Base-by-base conservation (phyloP, 2,329 filamentous ascomycete species). In the Tolypocladium sp. region DNA sequence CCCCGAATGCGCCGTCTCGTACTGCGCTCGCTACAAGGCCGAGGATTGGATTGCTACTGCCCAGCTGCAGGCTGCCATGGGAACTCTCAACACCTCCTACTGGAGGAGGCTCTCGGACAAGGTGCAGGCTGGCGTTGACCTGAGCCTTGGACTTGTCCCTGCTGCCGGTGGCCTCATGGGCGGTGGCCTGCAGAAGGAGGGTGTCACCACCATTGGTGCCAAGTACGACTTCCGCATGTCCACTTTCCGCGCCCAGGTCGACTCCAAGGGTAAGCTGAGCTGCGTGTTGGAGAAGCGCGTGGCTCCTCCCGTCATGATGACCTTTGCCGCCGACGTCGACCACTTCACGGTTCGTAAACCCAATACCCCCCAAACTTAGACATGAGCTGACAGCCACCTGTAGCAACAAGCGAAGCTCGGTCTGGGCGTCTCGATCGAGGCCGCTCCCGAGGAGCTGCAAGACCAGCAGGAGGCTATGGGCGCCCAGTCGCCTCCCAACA, bases 141-240 rank as follows among this genome's bases (percentile, higher is more conserved):
- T 96, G 82, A 96, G 92, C 74, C 82, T 99, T 61, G 89, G 92
- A 64, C 88, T 96, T 66, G 86, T 86, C 38, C 80, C 84, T 35
- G 81, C 84, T 58, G 77, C 79, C 57, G 84, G 83, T 57, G 83
- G 85, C 63, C 78, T 90, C 76, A 92, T 94, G 86, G 91, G 91
- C 69, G 85, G 82, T 61, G 86, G 86, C 54, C 73, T 87, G 58
- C 84, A 87, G 74, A 93, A 92, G 76, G 92, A 99, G 75, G 94
- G 94, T 59, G 83, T 91, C 62, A 92, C 95, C 58, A 91, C 92
- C 58, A 83, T 97, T 68, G 94, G 93, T 69, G 91, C 92, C 73
- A 99, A 99, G 79, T 99, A 99, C 78, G 93, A 97, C 74, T 99
- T 99, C 85, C 86, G 91, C 71, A 90, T 92, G 78, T 94, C 91